A percentile compares a stretch with the other conserved stretches of the same genome.
These are phyloP conservation scores for Agaricus subrufescens DNA, from an alignment of 768 basidiomycete species.

Conservation along the genomic window DNA sequence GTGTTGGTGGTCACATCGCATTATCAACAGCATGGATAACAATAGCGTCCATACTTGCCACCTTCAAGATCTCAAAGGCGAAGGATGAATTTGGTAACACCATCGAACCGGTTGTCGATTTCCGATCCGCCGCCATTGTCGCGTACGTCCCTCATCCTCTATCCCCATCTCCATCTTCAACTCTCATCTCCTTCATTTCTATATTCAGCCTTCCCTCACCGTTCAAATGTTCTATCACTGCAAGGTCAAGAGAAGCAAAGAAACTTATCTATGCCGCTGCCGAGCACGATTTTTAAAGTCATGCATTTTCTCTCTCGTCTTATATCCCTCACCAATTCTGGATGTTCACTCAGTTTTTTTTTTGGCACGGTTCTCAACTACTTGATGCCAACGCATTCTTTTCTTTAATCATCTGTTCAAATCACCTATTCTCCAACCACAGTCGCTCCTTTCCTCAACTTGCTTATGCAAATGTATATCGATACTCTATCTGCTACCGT, in stretches of 20 bases:
- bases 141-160: constrained; percentile 19
- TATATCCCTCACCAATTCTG: not conserved
- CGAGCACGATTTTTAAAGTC: not conserved
- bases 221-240: constrained; percentile 24
- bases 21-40: constrained; percentile 22
- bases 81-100: constrained; percentile 19
- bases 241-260: constrained; percentile 20
- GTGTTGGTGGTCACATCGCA: constrained; percentile 27
- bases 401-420: no score
- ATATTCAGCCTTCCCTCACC: constrained; percentile 16
- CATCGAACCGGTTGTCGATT: constrained; percentile 22
- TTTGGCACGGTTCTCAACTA: no score
- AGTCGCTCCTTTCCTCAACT: no score
- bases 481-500: no score
- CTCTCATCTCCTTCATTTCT: not conserved
- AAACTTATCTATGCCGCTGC: constrained; percentile 14
- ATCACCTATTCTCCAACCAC: no score
- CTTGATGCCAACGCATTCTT: no score
- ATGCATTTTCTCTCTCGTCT: not conserved
- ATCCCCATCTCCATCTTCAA: not conserved
- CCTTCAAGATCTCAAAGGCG: constrained; percentile 23
- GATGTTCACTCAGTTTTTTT: no score
- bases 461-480: no score
- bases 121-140: constrained; percentile 17
- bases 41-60: constrained; percentile 24